Evolutionary conservation across 1,284 basidiomycete genomes (phyloP), one percentile per base, ranked within the genome.

Genomic region (Retiboletus flavoniger): DNA sequence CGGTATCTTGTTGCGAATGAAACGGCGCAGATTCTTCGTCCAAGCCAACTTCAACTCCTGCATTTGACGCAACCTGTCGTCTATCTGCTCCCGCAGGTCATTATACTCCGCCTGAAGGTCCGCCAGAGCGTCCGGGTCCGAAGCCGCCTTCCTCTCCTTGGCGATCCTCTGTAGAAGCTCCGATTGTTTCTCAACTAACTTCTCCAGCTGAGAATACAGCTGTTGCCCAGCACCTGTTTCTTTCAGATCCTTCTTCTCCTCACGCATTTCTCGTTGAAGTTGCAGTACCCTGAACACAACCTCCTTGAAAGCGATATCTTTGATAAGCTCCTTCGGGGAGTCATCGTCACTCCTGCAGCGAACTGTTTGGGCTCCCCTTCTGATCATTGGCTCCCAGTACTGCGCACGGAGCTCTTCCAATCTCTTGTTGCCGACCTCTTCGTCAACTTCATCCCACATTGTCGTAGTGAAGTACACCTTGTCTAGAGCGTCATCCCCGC

Each of bases 401-500:
- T 41, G 44, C 5, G 4, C 9, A 10, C 41, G 14, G 3, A 54
- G 52, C 17, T 56, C 51, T 2, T 44, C 3, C 8, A 56, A 21
- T 38, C 46, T 56, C 51, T 26, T 48, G 1, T 40, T 0, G 13
- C 55, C 55, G 7, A 49, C 36, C 0, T 39, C 28, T n/a, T 11
- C 3, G 28, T 45, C 31, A 19, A 53, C 47, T 24, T 56, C 46
- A 29, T 48, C 47, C 47, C 47, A 48, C 47, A 40, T 48, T 8
- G 47, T 48, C 6, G 47, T 49, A 3, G 38, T 53, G 32, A 53
- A 24, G 16, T 4, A 31, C n/a, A 53, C 44, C 6, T 41, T 40
- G 1, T 17, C 50, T 13, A 31, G 26, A 2, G 44, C 44, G 7
- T 48, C 38, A 10, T 74, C 73, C 0, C 78, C 78, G 51, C 77